Conservation (phyloP, 257 asterid species). For the Nicotiana undulata region DNA sequence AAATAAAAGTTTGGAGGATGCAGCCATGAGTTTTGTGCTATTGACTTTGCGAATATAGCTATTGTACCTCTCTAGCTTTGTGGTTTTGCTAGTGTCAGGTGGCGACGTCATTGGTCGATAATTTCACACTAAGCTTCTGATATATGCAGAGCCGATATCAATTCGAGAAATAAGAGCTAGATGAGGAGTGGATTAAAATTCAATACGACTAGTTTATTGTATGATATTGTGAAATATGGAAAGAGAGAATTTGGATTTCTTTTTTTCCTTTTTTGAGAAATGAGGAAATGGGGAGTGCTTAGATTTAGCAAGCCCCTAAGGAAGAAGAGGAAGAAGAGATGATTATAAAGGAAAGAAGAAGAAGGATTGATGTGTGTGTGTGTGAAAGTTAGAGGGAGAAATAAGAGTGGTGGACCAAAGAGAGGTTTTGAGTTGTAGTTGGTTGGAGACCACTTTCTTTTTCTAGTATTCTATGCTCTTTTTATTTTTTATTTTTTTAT, state of each 20-base stretch:
- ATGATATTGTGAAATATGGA: background rate
- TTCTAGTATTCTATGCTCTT: background rate
- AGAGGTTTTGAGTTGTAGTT: constrained; percentile 17
- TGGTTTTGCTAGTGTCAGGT: constrained; percentile 51
- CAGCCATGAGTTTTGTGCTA: constrained; percentile 69
- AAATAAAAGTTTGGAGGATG: constrained; percentile 83
- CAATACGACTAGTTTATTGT: background rate
- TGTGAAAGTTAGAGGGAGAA: background rate
- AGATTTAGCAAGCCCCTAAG: constrained; percentile 11
- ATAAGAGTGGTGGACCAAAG: constrained; percentile 13
- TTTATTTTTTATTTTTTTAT: background rate
- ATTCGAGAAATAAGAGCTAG: no score
- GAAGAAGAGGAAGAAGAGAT: background rate
- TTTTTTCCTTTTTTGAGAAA: background rate
- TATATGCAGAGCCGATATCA: background rate
- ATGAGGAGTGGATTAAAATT: background rate
- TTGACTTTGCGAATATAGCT: constrained; percentile 67
- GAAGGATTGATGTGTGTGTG: background rate
- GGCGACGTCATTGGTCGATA: constrained; percentile 32
- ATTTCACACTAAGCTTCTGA: constrained; percentile 23
- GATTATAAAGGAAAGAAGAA: background rate
- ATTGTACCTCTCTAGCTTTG: constrained; percentile 73
- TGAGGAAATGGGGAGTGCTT: background rate
- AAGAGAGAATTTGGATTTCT: background rate
- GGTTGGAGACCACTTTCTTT: constrained; percentile 58